Base-by-base conservation (phyloP, 768 basidiomycete genomes). In the Ephemerocybe angulata region DNA sequence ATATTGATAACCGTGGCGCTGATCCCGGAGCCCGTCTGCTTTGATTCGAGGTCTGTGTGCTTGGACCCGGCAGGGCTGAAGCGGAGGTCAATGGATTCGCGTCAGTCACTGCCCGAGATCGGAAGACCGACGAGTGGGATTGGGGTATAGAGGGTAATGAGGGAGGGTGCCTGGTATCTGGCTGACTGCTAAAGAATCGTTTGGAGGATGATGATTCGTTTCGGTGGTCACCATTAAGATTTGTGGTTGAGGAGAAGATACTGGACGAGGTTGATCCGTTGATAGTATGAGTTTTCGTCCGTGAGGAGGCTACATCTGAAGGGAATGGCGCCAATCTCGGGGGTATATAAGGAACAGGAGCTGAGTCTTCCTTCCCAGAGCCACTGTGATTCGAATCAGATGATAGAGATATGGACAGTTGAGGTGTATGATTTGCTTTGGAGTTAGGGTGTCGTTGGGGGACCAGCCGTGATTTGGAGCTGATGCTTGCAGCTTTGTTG, bases 321-420 rank as follows among this genome's bases (percentile, higher is more conserved):
- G 35, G 28, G 8, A 37, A 37, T 17, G 37, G 21, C 3, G 49
- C 50, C 28, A 12, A 31, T 37, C 55, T 51, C 22, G 27, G 22
- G 6, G 27, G 27, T 6, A 12, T 50, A 28, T 31, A 46, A 25
- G 13, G 13, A 35, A 41, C 15, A 10, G 38, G 35, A 15, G 13
- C 35, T 29, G 37, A 10, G 5, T 25, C 48, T 30, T 40, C 25
- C 17, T 42, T 29, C 29, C 48, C 48, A n/a, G 31, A 47, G 19
- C 50, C 29, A 41, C 49, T 54, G 15, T 58, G 54, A 52, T 66
- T 58, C 2, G 65, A 62, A 21, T 63, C 61, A 8, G 60, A 50
- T n/a, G 64, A 66, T 43, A 48, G 51, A 3, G 64, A 66, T n/a
- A 60, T 37, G 21, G 61, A 62, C 21, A 53, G 52, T 37, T 50